A percentile compares a stretch with the other conserved stretches of the same genome.
These are phyloP conservation scores for Diaporthe nobilis DNA, from an alignment of 2,329 filamentous ascomycete genomes.

Conservation along the genomic window DNA sequence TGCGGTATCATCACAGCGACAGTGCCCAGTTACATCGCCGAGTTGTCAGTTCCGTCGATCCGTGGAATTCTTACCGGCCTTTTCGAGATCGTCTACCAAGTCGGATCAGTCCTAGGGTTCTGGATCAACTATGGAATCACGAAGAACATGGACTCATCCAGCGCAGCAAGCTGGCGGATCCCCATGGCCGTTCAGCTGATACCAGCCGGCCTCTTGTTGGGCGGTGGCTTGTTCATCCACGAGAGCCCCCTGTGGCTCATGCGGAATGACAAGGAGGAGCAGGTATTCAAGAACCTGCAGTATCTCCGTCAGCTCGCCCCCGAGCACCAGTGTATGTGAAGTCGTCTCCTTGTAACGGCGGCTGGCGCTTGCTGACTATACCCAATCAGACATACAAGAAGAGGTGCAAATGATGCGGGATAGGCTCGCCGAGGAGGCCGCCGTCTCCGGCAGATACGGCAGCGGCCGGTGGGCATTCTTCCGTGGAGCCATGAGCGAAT, in stretches of 20 bases:
- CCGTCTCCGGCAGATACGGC: constrained; percentile 53
- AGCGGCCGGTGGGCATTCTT: constrained; percentile 47
- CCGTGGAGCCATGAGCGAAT: constrained; percentile 51
- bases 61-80: constrained; percentile 71
- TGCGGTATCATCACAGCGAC: constrained; percentile 71
- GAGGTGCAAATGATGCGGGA: constrained; percentile 62
- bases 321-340: constrained; percentile 48
- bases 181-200: constrained; percentile 64
- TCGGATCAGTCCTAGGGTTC: constrained; percentile 66
- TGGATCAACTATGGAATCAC: constrained; percentile 63
- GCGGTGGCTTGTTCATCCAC: constrained; percentile 59
- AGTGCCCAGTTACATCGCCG: constrained; percentile 75
- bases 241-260: constrained; percentile 60
- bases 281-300: constrained; percentile 57
- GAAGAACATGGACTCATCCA: constrained; percentile 53
- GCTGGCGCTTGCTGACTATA: neutral
- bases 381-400: constrained; percentile 55
- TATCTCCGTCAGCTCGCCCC: constrained; percentile 60
- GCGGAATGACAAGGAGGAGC: constrained; percentile 56
- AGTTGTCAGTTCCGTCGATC: constrained; percentile 71
- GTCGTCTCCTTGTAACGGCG: neutral
- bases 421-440: constrained; percentile 53
- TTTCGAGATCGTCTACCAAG: constrained; percentile 67
- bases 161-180: constrained; percentile 60
- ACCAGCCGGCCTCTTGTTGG: constrained; percentile 59